phyloP scores from a whole-genome alignment of 768 basidiomycete genomes.

The Amanita muscaria region DNA sequence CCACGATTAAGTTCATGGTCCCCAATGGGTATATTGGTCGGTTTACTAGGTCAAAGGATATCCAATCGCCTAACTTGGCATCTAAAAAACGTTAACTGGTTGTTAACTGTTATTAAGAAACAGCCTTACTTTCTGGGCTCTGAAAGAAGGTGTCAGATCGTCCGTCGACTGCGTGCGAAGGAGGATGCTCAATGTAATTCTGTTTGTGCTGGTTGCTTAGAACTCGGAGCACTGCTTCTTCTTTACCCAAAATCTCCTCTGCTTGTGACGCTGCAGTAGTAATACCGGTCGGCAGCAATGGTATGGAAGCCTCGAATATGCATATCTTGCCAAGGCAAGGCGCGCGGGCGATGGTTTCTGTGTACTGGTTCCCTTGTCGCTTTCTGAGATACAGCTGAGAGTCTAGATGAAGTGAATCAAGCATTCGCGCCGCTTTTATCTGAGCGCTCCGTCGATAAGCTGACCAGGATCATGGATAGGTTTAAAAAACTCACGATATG shows the following conservation, averaged over 20 bases:
- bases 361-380: too few species aligned
- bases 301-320: conserved; percentile 45
- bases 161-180: conserved; percentile 51
- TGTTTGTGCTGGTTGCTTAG: conserved; percentile 26
- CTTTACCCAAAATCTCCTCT: conserved; percentile 34
- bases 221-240: conserved; percentile 22
- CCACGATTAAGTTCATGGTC: conserved; percentile 21
- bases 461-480: not conserved
- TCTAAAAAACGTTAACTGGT: conserved; percentile 12
- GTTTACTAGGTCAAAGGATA: conserved; percentile 20
- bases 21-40: not conserved
- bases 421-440: conserved; percentile 37
- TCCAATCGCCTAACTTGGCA: conserved; percentile 21
- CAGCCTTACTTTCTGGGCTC: conserved; percentile 36
- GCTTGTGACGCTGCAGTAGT: conserved; percentile 18
- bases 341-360: conserved; percentile 19
- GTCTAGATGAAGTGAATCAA: conserved; percentile 23
- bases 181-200: conserved; percentile 36
- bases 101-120: not conserved
- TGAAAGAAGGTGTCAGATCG: conserved; percentile 39
- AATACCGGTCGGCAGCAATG: conserved; percentile 27
- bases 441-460: conserved; percentile 15
- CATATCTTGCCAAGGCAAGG: conserved; percentile 39
- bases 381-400: too few species aligned
- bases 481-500: conserved; percentile 42